Percentiles rank a stretch among this genome's conserved stretches.
phyloP scores from a whole-genome alignment of 2,329 filamentous ascomycete species.

The Cordyceps sp. region DNA sequence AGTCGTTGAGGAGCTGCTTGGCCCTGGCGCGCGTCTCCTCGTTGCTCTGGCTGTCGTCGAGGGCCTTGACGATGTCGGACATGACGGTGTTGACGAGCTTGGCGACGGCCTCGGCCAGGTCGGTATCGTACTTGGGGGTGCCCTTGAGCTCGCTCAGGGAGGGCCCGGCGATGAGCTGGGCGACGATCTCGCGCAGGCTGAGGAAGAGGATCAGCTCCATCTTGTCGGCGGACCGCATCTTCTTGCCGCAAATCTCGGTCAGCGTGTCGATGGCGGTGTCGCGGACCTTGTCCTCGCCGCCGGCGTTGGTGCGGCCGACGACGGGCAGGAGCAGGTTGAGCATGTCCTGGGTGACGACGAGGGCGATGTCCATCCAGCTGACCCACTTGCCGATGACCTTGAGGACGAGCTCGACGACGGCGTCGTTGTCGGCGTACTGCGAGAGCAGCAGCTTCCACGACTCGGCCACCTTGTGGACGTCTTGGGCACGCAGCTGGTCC shows the following conservation, averaged over 20 bases:
- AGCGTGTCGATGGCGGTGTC: constrained; percentile 89
- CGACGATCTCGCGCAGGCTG: constrained; percentile 71
- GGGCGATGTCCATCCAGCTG: constrained; percentile 93
- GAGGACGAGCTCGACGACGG: constrained; percentile 71
- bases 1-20: constrained; percentile 65
- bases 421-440: constrained; percentile 56
- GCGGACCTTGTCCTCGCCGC: constrained; percentile 61
- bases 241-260: constrained; percentile 92
- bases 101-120: constrained; percentile 85
- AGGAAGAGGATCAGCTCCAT: constrained; percentile 85
- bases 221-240: constrained; percentile 91
- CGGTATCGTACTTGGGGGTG: constrained; percentile 81
- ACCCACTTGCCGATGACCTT: constrained; percentile 94
- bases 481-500: constrained; percentile 70
- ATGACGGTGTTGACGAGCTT: constrained; percentile 88
- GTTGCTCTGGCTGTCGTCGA: constrained; percentile 51
- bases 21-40: constrained; percentile 55
- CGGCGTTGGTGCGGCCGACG: constrained; percentile 54
- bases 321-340: constrained; percentile 73
- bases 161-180: constrained; percentile 71
- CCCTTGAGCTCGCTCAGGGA: constrained; percentile 62
- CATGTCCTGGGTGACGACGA: constrained; percentile 83
- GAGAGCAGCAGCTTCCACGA: constrained; percentile 87
- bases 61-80: constrained; percentile 69
- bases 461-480: constrained; percentile 72